Evolutionary conservation across 352 stramenopile species (phyloP).

Genomic region (Phytophthora fragariaefolia): DNA sequence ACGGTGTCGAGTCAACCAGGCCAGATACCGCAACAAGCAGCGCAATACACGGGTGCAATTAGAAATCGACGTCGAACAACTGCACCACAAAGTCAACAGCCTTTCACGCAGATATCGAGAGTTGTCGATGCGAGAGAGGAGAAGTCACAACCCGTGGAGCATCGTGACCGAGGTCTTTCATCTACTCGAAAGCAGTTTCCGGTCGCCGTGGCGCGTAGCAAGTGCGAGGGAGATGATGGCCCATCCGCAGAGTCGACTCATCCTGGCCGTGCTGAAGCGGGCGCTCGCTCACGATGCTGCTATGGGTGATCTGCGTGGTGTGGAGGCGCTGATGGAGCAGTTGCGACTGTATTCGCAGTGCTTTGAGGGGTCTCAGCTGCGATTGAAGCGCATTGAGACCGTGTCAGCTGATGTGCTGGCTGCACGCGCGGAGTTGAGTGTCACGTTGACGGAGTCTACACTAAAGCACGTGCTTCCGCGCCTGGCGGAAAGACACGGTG

Average conservation of each 20-base stretch:
- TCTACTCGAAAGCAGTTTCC: conserved; percentile 21
- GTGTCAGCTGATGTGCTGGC: neutral
- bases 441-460: conserved; percentile 11
- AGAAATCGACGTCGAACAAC: conserved; percentile 3
- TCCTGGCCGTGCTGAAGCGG: conserved; percentile 6
- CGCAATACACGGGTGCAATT: conserved; percentile 8
- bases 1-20: conserved; percentile 30
- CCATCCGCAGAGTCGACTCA: conserved; percentile 10
- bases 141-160: conserved; percentile 21
- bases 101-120: conserved; percentile 4
- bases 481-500: neutral
- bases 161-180: conserved; percentile 18
- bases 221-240: conserved; percentile 8
- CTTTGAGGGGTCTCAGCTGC: neutral
- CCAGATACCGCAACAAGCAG: conserved; percentile 33
- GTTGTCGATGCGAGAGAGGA: neutral
- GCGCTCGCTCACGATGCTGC: conserved; percentile 12
- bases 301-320: conserved; percentile 8
- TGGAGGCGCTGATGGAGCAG: conserved; percentile 8
- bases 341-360: conserved; percentile 5
- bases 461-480: conserved; percentile 7
- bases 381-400: conserved; percentile 7
- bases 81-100: conserved; percentile 5
- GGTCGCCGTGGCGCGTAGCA: conserved; percentile 8
- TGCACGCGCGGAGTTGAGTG: neutral